These are phyloP conservation scores for Blastomyces silverae DNA, from an alignment of 2,329 filamentous ascomycete species.

Conservation along the genomic window DNA sequence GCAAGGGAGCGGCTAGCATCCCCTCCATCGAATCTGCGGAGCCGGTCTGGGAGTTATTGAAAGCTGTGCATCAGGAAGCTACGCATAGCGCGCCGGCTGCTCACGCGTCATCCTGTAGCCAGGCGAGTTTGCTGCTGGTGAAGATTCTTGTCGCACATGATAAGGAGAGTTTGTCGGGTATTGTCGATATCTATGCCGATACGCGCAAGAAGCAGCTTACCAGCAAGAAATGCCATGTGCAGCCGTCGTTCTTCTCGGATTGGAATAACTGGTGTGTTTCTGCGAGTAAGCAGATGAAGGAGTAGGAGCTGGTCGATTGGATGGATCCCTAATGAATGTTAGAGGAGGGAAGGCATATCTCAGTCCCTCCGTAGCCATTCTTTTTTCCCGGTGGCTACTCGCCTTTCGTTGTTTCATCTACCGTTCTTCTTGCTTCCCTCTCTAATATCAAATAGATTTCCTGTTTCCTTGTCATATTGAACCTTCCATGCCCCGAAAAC, in stretches of 20 bases:
- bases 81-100: conserved; percentile 53
- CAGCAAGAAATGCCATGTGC: conserved; percentile 52
- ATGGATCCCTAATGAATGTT: not conserved
- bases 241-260: conserved; percentile 61
- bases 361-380: not conserved
- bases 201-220: conserved; percentile 56
- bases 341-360: not conserved
- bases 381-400: not conserved
- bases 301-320: conserved; percentile 20
- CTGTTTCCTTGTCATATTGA: not conserved
- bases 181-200: conserved; percentile 59
- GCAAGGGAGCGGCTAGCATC: conserved; percentile 41
- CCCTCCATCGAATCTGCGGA: conserved; percentile 41
- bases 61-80: conserved; percentile 61
- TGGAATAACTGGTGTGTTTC: conserved; percentile 65
- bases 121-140: conserved; percentile 42
- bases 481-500: not conserved
- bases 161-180: conserved; percentile 47
- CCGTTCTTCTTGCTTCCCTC: not conserved
- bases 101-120: conserved; percentile 68
- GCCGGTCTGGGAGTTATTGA: conserved; percentile 53
- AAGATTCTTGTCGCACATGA: conserved; percentile 42
- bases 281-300: conserved; percentile 39
- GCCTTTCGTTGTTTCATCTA: not conserved
- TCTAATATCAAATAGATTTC: not conserved